Evolutionary conservation across 108 stramenopile species (phyloP).

Genomic region (Skeletonema marinoi): DNA sequence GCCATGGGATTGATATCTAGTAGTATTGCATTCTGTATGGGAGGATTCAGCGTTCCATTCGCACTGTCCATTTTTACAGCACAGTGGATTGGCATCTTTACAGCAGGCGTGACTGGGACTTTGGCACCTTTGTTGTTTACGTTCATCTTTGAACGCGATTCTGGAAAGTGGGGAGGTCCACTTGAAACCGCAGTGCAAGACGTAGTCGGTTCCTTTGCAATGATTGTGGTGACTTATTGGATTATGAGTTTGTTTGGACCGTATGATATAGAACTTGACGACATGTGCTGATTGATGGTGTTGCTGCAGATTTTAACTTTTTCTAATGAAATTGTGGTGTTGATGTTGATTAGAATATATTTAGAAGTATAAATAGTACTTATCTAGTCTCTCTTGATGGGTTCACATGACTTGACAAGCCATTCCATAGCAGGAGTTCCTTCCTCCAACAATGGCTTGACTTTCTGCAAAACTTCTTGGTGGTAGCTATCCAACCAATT

Average conservation of each 20-base stretch:
- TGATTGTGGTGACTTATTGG: conserved; percentile 64
- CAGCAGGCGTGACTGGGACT: conserved; percentile 68
- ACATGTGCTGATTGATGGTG: conserved; percentile 42
- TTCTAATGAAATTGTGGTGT: neutral
- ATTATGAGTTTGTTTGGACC: conserved; percentile 55
- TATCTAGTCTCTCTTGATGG: conserved; percentile 54
- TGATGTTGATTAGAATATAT: neutral
- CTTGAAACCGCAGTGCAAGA: conserved; percentile 76
- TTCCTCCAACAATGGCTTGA: conserved; percentile 72
- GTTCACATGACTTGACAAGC: conserved; percentile 74
- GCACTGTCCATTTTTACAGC: conserved; percentile 54
- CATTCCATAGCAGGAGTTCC: conserved; percentile 76
- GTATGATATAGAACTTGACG: conserved; percentile 42
- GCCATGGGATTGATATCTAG: conserved; percentile 52
- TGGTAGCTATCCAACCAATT: conserved; percentile 92
- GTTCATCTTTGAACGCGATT: conserved; percentile 56
- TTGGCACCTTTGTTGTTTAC: conserved; percentile 64
- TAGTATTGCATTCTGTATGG: conserved; percentile 44
- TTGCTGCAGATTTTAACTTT: neutral
- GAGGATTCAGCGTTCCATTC: conserved; percentile 58
- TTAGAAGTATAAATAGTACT: neutral
- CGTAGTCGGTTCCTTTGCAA: conserved; percentile 64
- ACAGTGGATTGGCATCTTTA: conserved; percentile 56
- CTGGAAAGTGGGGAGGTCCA: conserved; percentile 66
- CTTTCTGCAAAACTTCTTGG: conserved; percentile 71